phyloP scores from a whole-genome alignment of 306 rosid species.

The Oemleria cerasiformis region DNA sequence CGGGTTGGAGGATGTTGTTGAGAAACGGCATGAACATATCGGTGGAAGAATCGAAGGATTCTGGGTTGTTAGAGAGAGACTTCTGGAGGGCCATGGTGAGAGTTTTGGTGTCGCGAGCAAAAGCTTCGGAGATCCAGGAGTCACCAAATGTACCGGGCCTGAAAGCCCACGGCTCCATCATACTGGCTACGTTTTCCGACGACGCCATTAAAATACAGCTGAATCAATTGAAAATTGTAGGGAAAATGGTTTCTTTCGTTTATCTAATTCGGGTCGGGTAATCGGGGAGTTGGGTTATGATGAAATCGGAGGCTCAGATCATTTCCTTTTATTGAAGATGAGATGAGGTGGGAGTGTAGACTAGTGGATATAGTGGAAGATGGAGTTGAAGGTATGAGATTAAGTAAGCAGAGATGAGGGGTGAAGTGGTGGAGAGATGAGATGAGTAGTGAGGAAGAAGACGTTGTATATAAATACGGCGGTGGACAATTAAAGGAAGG shows the following conservation, averaged over 20 bases:
- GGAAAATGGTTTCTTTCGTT: neutral
- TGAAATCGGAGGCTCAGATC: neutral
- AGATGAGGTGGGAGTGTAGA: neutral
- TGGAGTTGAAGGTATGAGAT: too few species aligned
- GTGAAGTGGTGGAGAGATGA: neutral
- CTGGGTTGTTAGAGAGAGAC: constrained; percentile 35
- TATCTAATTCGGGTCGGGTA: neutral
- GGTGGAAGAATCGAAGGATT: neutral
- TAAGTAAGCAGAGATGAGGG: neutral
- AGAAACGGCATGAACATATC: constrained; percentile 28
- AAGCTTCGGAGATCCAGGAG: constrained; percentile 52
- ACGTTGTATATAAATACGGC: constrained; percentile 36
- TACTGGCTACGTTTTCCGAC: constrained; percentile 41
- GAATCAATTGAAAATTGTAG: neutral
- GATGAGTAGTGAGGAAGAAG: neutral
- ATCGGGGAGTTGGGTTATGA: neutral
- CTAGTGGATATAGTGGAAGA: neutral
- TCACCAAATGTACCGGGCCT: constrained; percentile 35
- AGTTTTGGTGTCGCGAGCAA: constrained; percentile 49
- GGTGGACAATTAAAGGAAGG: constrained; percentile 25
- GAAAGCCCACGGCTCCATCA: constrained; percentile 48
- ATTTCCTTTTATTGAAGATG: neutral
- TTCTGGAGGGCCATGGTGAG: constrained; percentile 60
- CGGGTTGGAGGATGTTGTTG: constrained; percentile 16
- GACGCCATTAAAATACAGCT: constrained; percentile 45